Evolutionary conservation across 305 asterid genomes (phyloP).

Genomic region (Fraxinus angustifolia): DNA sequence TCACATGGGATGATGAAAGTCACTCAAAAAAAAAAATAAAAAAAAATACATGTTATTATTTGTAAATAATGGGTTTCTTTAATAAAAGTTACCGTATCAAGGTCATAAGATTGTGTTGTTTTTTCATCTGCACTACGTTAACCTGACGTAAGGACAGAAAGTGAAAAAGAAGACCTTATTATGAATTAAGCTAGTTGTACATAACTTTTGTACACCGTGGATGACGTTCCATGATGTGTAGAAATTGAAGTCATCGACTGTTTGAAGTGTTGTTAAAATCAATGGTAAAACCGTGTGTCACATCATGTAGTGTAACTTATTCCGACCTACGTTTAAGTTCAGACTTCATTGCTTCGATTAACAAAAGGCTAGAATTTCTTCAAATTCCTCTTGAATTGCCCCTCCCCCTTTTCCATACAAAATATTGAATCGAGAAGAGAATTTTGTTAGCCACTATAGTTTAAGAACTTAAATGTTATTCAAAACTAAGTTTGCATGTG

Average conservation of each 20-base stretch:
- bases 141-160: not conserved
- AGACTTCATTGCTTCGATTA: not conserved
- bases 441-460: not conserved
- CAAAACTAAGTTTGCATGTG: not conserved
- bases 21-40: not conserved
- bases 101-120: not conserved
- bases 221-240: not conserved
- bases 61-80: not conserved
- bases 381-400: not conserved
- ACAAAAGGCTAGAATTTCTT: not conserved
- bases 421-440: not conserved
- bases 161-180: not conserved
- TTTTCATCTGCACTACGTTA: not conserved
- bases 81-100: not conserved
- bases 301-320: not conserved
- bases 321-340: not conserved
- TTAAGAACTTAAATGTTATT: not conserved
- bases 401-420: not conserved
- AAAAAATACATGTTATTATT: not conserved
- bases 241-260: too few species aligned
- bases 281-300: not conserved
- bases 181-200: too few species aligned
- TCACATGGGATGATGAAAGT: constrained; percentile 1
- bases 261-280: not conserved
- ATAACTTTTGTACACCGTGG: not conserved